A percentile compares a stretch with the other conserved stretches of the same genome.
These are phyloP conservation scores for Wallacemonas sp. DNA, from an alignment of 208 protist genomes.

Conservation along the genomic window DNA sequence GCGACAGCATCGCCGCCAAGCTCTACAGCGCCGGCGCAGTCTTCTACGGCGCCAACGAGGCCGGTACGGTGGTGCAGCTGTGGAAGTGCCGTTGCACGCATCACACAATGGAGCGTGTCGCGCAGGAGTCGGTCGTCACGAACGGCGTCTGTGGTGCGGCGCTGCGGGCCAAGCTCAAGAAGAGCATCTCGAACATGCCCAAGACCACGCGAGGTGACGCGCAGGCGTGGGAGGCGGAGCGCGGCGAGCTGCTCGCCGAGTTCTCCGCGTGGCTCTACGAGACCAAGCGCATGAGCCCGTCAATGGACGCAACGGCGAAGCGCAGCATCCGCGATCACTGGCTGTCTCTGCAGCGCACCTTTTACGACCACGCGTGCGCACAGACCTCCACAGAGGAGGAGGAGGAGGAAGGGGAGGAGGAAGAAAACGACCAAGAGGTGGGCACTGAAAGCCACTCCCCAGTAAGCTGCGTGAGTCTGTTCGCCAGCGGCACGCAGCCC, in stretches of 20 bases:
- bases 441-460: too few species aligned
- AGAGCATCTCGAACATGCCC: conserved; percentile 57
- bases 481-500: not conserved
- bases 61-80: conserved; percentile 60
- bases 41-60: conserved; percentile 59
- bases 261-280: conserved; percentile 73
- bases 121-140: conserved; percentile 76
- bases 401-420: not conserved
- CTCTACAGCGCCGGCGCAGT: conserved; percentile 67
- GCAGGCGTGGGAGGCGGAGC: conserved; percentile 57
- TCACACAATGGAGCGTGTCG: conserved; percentile 61
- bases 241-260: conserved; percentile 48
- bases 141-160: conserved; percentile 49
- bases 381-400: conserved; percentile 1
- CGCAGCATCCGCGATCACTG: conserved; percentile 59
- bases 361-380: conserved; percentile 16
- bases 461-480: not conserved
- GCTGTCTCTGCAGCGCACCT: conserved; percentile 61
- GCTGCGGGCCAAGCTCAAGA: conserved; percentile 48
- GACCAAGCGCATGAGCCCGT: conserved; percentile 57
- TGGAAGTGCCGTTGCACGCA: conserved; percentile 71
- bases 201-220: conserved; percentile 41
- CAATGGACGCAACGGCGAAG: conserved; percentile 37
- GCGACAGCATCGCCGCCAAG: conserved; percentile 34
- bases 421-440: too few species aligned